These are phyloP conservation scores for Beta macrorhiza DNA, from an alignment of 179 eudicot genomes.

Conservation along the genomic window DNA sequence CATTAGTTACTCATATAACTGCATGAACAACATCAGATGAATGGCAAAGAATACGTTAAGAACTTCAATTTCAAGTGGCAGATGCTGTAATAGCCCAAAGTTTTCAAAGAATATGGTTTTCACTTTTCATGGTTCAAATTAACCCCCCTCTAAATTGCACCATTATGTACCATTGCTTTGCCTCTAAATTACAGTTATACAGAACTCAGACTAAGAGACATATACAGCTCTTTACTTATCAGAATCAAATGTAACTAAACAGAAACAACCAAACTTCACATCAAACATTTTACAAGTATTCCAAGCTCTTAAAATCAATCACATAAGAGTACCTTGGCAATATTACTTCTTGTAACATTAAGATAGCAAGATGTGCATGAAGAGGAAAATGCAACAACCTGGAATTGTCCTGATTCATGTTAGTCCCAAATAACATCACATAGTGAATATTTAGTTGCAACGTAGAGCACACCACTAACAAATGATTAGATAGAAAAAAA, in stretches of 20 bases:
- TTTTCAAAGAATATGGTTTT: neutral
- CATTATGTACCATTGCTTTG: neutral
- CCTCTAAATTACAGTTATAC: neutral
- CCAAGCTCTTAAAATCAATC: constrained; percentile 27
- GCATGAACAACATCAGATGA: neutral
- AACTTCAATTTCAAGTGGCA: neutral
- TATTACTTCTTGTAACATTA: constrained; percentile 59
- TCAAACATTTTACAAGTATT: constrained; percentile 1
- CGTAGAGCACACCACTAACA: neutral
- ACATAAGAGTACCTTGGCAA: constrained; percentile 56
- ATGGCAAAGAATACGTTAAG: neutral
- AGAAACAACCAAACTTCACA: neutral
- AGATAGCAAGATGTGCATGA: constrained; percentile 52
- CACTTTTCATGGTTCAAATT: neutral
- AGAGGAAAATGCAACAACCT: constrained; percentile 77
- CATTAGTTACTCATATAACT: neutral
- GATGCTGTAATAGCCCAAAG: neutral
- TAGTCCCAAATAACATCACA: constrained; percentile 11
- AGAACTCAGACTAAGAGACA: neutral
- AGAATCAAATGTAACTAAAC: neutral
- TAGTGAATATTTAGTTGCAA: neutral
- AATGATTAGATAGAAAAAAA: neutral
- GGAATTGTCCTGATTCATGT: constrained; percentile 29
- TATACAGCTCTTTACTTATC: neutral
- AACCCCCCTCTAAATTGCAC: neutral